Conservation (phyloP, 2,329 filamentous ascomycete genomes). For the Fusarium vanettenii region DNA sequence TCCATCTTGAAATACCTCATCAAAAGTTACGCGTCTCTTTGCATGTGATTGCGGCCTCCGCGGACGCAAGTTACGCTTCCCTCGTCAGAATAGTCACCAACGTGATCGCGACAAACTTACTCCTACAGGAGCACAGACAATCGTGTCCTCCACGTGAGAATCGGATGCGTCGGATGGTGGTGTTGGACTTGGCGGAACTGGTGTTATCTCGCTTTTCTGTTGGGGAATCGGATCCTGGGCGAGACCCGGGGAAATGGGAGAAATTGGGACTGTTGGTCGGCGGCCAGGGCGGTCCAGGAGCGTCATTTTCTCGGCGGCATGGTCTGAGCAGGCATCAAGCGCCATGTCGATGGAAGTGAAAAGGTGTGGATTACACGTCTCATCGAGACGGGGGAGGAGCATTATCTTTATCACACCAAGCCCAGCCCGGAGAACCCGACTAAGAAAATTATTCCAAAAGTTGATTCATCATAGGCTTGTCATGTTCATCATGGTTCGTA, state of each 20-base stretch:
- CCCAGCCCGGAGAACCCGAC: not conserved
- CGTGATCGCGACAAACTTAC: not conserved
- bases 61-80: not conserved
- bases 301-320: not conserved
- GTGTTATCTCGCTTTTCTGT: not conserved
- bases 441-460: not conserved
- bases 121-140: not conserved
- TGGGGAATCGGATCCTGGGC: not conserved
- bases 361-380: not conserved
- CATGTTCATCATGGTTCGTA: not conserved
- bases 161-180: not conserved
- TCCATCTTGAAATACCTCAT: not conserved
- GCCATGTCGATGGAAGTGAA: not conserved
- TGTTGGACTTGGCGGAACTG: conserved; percentile 2
- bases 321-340: not conserved
- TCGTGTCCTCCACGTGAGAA: conserved; percentile 1
- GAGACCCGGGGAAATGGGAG: not conserved
- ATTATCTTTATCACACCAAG: not conserved
- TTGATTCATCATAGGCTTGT: not conserved
- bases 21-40: not conserved
- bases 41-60: not conserved
- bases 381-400: not conserved
- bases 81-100: not conserved
- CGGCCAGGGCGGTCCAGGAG: not conserved
- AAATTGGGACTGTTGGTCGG: not conserved